phyloP scores from a whole-genome alignment of 1,284 basidiomycete genomes.

The Marasmius oreades region DNA sequence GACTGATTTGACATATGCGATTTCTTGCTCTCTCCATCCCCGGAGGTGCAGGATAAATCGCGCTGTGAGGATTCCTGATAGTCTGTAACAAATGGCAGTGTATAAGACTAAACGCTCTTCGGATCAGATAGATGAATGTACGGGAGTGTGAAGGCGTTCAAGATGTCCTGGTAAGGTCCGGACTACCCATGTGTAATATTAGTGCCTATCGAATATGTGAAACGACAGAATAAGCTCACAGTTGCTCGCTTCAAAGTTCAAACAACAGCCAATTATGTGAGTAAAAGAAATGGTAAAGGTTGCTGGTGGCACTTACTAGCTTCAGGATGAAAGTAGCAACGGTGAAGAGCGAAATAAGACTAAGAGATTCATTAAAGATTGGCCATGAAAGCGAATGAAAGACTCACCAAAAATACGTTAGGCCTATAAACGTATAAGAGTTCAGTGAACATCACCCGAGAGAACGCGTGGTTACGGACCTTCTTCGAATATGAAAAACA shows the following conservation, averaged over 20 bases:
- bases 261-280: neutral
- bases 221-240: neutral
- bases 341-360: slow-evolving; percentile 8
- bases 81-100: neutral
- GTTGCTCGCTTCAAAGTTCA: slow-evolving; percentile 9
- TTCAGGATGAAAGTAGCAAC: slow-evolving; percentile 9
- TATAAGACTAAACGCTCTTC: no score
- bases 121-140: neutral
- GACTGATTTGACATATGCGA: neutral
- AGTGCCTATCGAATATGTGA: neutral
- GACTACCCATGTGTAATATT: neutral
- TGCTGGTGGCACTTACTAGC: slow-evolving; percentile 2
- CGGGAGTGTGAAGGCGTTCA: slow-evolving; percentile 13
- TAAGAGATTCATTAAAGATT: neutral
- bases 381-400: neutral
- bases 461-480: neutral
- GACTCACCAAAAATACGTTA: slow-evolving; percentile 12
- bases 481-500: slow-evolving; percentile 12
- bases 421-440: neutral
- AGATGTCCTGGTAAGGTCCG: slow-evolving; percentile 7
- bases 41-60: slow-evolving; percentile 12
- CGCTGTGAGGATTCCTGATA: slow-evolving; percentile 13
- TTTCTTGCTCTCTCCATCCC: slow-evolving; percentile 4
- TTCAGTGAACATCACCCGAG: neutral
- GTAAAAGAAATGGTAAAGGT: neutral